phyloP scores from a whole-genome alignment of 2,329 filamentous ascomycete genomes.

The Ophiocordyceps camponoti-saundersi region DNA sequence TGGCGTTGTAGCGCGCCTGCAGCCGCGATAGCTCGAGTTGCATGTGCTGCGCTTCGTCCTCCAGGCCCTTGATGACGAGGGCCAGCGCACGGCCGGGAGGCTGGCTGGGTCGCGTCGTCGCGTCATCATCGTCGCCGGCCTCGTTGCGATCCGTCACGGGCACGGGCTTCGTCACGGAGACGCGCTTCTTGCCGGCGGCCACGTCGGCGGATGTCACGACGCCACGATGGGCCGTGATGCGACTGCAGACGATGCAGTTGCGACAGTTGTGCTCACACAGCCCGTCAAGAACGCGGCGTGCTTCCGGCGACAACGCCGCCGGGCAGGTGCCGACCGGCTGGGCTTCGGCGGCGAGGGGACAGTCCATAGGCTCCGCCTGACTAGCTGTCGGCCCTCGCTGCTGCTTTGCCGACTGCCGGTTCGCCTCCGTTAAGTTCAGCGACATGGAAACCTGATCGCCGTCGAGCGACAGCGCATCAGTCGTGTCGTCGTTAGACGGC shows the following conservation, averaged over 20 bases:
- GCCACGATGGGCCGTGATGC: conserved; percentile 29
- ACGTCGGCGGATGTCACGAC: conserved; percentile 19
- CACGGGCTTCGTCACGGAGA: conserved; percentile 46
- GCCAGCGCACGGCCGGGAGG: conserved; percentile 57
- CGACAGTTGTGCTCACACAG: conserved; percentile 36
- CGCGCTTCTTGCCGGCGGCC: conserved; percentile 33
- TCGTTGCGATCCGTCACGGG: conserved; percentile 42
- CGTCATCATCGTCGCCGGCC: conserved; percentile 29
- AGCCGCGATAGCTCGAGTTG: conserved; percentile 49
- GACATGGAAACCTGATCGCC: conserved; percentile 16
- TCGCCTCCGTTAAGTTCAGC: conserved; percentile 11
- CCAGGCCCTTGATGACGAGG: conserved; percentile 64
- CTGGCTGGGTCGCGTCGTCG: conserved; percentile 49
- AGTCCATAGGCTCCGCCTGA: conserved; percentile 5
- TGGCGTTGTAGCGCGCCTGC: conserved; percentile 44
- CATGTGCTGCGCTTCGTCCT: conserved; percentile 65
- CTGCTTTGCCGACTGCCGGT: background rate
- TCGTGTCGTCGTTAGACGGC: conserved; percentile 14
- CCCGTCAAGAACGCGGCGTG: conserved; percentile 33
- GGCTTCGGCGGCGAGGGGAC: conserved; percentile 13
- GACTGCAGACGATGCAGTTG: conserved; percentile 40
- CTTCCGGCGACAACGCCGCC: conserved; percentile 30
- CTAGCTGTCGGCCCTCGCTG: background rate
- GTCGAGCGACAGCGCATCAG: conserved; percentile 16
- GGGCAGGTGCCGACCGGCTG: background rate